phyloP scores from a whole-genome alignment of 2,329 filamentous ascomycete genomes.

The Diaporthe sp. region DNA sequence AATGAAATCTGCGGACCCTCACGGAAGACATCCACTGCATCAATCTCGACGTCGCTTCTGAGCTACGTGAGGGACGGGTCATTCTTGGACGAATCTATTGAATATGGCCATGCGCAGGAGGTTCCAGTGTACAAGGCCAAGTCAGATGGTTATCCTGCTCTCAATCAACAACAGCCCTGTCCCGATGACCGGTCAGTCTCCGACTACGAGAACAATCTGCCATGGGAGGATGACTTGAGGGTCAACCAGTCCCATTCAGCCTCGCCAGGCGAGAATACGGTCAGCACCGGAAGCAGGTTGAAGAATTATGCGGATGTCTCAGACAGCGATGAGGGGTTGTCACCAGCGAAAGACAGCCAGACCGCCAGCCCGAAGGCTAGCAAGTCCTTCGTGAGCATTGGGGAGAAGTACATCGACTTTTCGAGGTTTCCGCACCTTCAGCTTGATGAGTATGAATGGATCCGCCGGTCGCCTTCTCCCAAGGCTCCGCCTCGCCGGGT shows the following conservation, averaged over 20 bases:
- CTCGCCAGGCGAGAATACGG: slow-evolving; percentile 22
- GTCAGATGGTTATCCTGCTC: not conserved
- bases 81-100: slow-evolving; percentile 38
- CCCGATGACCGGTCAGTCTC: slow-evolving; percentile 23
- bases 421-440: slow-evolving; percentile 38
- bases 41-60: slow-evolving; percentile 39
- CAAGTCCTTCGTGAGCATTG: not conserved
- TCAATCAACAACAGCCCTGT: not conserved
- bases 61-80: slow-evolving; percentile 38
- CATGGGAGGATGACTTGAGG: slow-evolving; percentile 1
- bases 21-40: slow-evolving; percentile 41
- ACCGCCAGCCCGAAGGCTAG: not conserved
- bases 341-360: not conserved
- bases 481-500: slow-evolving; percentile 24
- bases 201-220: slow-evolving; percentile 26
- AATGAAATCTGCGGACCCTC: slow-evolving; percentile 37
- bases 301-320: not conserved
- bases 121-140: slow-evolving; percentile 28
- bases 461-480: slow-evolving; percentile 38
- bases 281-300: not conserved
- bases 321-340: not conserved
- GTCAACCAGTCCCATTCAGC: not conserved
- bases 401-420: slow-evolving; percentile 28
- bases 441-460: slow-evolving; percentile 37
- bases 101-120: slow-evolving; percentile 38